These are phyloP conservation scores for Neoarthrinium moseri DNA, from an alignment of 2,329 filamentous ascomycete genomes.

Conservation along the genomic window DNA sequence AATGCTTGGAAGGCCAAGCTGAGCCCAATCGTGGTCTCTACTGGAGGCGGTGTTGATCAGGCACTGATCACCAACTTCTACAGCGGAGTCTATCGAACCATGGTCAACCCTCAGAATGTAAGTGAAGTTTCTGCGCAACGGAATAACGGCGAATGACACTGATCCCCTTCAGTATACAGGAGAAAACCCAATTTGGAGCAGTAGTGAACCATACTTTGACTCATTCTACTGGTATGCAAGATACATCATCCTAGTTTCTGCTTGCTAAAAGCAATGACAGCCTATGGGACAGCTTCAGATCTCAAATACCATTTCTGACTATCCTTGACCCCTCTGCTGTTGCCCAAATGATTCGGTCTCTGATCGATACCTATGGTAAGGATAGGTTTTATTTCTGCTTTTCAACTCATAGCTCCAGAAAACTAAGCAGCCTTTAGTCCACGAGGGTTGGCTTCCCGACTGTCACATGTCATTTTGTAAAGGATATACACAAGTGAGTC, in stretches of 20 bases:
- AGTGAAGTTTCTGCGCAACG: too few species aligned
- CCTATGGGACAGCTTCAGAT: slow-evolving; percentile 71
- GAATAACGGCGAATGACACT: too few species aligned
- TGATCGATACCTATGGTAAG: slow-evolving; percentile 71
- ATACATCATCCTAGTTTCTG: background rate
- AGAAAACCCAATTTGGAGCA: slow-evolving; percentile 68
- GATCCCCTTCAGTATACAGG: slow-evolving; percentile 52
- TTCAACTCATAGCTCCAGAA: too few species aligned
- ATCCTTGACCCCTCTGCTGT: slow-evolving; percentile 65
- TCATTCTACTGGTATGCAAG: slow-evolving; percentile 67
- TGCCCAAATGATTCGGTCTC: slow-evolving; percentile 64
- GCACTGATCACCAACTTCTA: slow-evolving; percentile 64
- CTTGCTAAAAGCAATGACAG: slow-evolving; percentile 20
- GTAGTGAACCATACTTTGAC: slow-evolving; percentile 69
- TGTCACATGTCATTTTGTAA: slow-evolving; percentile 76
- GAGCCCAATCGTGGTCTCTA: slow-evolving; percentile 53
- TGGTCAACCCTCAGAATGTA: slow-evolving; percentile 69
- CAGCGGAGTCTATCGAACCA: slow-evolving; percentile 69
- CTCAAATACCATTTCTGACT: slow-evolving; percentile 67
- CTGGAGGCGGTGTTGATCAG: slow-evolving; percentile 47
- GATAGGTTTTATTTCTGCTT: too few species aligned
- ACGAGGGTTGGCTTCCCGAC: too few species aligned
- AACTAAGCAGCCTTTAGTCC: too few species aligned
- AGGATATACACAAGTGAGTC: slow-evolving; percentile 61
- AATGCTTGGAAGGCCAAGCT: slow-evolving; percentile 62